Evolutionary conservation across 1,284 basidiomycete genomes (phyloP), one percentile per base, ranked within the genome.

Genomic region (Trichosporon coremiiforme): DNA sequence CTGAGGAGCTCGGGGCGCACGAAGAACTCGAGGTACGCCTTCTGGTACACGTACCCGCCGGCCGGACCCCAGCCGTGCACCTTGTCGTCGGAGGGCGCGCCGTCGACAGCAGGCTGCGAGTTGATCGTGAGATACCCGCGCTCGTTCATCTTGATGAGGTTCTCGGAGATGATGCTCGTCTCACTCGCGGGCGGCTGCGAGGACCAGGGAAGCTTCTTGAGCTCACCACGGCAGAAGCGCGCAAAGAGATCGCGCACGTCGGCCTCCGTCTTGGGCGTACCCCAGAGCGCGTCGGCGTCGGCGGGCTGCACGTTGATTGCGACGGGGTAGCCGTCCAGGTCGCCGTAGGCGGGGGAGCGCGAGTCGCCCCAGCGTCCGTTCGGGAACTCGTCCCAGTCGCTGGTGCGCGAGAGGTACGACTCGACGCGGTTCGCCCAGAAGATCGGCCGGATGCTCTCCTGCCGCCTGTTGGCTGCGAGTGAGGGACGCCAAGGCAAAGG

Each of bases 341-440:
- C 97, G 78, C 96, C 96, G 78, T 96, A 99, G 2, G 97, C 97
- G 33, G 96, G 95, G 86, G 91, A 94, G 68, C 96, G 89, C 17
- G 96, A 92, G 84, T 99, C 96, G 78, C 97, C 96, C 83, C 97
- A 99, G 75, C 96, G 92, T 73, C 96, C 97, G 83, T 99, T 99
- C 67, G 96, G 96, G 83, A 98, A 99, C 84, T 99, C 96, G 84
- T 99, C 97, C 96, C 96, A 99, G 79, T 95, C 92, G 81, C 94
- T 92, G 22, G 94, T 77, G 76, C 95, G 90, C 15, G 92, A 92
- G 55, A 96, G 86, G 82, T 96, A 96, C 3, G 93, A 96, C 79
- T 93, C 91, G 62, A 93, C 88, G 57, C 94, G 88, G 85, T 98
- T 96, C 22, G 94, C 93, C 94, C 83, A 83, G 70, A 84, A 97